A percentile compares a stretch with the other conserved stretches of the same genome.
Conservation (phyloP, 106 monocot genomes). For the Phalaenopsis equestris region DNA sequence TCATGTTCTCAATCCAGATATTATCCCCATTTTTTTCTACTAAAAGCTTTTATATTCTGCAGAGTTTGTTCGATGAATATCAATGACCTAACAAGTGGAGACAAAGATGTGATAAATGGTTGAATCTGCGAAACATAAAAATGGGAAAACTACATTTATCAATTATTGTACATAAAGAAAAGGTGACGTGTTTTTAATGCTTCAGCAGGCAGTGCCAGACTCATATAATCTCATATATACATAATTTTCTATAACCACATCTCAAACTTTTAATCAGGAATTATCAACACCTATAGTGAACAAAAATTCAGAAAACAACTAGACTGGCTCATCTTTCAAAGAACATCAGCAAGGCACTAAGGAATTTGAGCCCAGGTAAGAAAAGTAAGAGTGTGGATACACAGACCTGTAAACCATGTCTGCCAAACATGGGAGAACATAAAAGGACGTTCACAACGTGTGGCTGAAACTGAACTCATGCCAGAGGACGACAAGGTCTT, state of each 20-base stretch:
- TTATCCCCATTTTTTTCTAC: too few species aligned
- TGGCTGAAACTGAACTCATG: constrained; percentile 6
- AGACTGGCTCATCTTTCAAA: not conserved
- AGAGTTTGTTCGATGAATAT: constrained; percentile 51
- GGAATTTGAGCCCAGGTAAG: constrained; percentile 12
- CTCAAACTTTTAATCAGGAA: not conserved
- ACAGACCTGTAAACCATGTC: constrained; percentile 9
- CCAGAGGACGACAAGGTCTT: not conserved
- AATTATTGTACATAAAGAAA: constrained; percentile 52
- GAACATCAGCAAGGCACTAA: not conserved
- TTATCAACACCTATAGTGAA: not conserved
- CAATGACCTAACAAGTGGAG: constrained; percentile 43
- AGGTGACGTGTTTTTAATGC: constrained; percentile 14
- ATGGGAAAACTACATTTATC: constrained; percentile 71
- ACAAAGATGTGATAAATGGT: constrained; percentile 74
- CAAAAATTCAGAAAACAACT: constrained; percentile 10
- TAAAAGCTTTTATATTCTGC: constrained; percentile 2
- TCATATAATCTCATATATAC: not conserved
- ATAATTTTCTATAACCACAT: not conserved
- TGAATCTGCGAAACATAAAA: constrained; percentile 51
- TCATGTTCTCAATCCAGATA: too few species aligned
- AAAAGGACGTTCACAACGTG: constrained; percentile 11
- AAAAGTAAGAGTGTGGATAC: constrained; percentile 16
- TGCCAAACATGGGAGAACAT: constrained; percentile 13
- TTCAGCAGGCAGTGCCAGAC: not conserved